Evolutionary conservation across 441 rosid genomes (phyloP).

Genomic region (Brassica hybrid): DNA sequence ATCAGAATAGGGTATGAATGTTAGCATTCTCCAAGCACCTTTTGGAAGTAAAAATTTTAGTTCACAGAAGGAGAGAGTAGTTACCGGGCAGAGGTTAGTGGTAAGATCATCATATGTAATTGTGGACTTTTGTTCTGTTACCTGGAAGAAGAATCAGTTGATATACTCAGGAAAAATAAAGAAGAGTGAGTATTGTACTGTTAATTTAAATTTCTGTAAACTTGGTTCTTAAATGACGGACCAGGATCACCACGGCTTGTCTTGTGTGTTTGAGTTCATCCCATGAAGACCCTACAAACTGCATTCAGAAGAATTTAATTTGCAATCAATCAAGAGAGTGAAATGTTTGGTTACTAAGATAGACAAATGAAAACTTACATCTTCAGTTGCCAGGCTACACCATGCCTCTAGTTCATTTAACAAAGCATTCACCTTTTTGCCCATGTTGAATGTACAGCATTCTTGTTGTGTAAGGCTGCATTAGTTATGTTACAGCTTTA

Average conservation of each 20-base stretch:
- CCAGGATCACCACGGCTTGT: slow-evolving; percentile 78
- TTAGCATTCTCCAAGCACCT: neutral
- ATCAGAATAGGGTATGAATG: slow-evolving; percentile 9
- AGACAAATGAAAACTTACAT: slow-evolving; percentile 43
- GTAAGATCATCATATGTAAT: slow-evolving; percentile 75
- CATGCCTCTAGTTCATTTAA: slow-evolving; percentile 67
- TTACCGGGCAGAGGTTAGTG: slow-evolving; percentile 83
- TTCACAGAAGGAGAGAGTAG: slow-evolving; percentile 39
- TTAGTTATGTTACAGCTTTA: slow-evolving; percentile 24
- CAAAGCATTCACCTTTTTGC: slow-evolving; percentile 68
- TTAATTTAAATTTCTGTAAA: slow-evolving; percentile 7
- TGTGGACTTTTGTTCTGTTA: slow-evolving; percentile 69
- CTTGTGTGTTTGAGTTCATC: slow-evolving; percentile 79
- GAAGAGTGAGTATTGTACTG: slow-evolving; percentile 11
- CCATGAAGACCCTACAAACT: slow-evolving; percentile 74
- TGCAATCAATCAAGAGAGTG: slow-evolving; percentile 9
- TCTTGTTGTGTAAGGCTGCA: slow-evolving; percentile 73
- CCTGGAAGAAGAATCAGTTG: slow-evolving; percentile 51
- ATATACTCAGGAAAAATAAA: slow-evolving; percentile 20
- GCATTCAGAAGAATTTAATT: slow-evolving; percentile 26
- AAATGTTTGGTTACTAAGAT: slow-evolving; percentile 1
- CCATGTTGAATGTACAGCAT: slow-evolving; percentile 74
- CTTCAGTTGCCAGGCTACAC: slow-evolving; percentile 64
- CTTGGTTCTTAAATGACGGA: slow-evolving; percentile 42
- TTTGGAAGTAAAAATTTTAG: neutral